A percentile compares a stretch with the other conserved stretches of the same genome.
Conservation (phyloP, 2,329 filamentous ascomycete genomes). For the Pseudocercospora fijiensis region DNA sequence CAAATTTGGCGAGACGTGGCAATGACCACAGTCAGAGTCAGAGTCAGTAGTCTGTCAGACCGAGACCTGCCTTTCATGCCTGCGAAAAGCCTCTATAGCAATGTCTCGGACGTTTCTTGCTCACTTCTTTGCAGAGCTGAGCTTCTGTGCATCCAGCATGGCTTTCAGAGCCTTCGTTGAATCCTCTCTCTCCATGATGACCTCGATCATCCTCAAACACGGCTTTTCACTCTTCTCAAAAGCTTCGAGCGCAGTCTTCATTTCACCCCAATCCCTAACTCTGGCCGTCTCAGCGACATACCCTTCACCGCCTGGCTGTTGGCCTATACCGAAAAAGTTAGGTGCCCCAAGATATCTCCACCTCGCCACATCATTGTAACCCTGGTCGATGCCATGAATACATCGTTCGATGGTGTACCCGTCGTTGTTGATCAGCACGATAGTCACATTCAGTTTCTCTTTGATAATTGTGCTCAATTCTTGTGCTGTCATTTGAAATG, state of each 20-base stretch:
- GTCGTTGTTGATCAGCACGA: constrained; percentile 45
- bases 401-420: constrained; percentile 51
- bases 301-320: constrained; percentile 1
- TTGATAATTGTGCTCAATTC: constrained; percentile 64
- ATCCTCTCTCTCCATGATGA: constrained; percentile 18
- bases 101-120: background rate
- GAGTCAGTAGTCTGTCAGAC: too few species aligned
- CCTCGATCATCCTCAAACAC: constrained; percentile 15
- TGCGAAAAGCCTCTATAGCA: background rate
- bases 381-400: constrained; percentile 45
- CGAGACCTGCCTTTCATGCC: background rate
- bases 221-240: constrained; percentile 7
- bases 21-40: background rate
- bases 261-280: constrained; percentile 12
- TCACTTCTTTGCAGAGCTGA: background rate
- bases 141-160: constrained; percentile 14
- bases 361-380: constrained; percentile 22
- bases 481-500: constrained; percentile 56
- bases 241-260: constrained; percentile 8
- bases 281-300: constrained; percentile 9
- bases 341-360: constrained; percentile 19
- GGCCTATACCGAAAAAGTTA: constrained; percentile 16
- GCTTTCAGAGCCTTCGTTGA: constrained; percentile 13
- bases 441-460: constrained; percentile 42
- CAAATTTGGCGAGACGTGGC: background rate